Base-by-base conservation (phyloP, 192 early-diverging fungal genomes). In the Bifiguratus adelaidae region DNA sequence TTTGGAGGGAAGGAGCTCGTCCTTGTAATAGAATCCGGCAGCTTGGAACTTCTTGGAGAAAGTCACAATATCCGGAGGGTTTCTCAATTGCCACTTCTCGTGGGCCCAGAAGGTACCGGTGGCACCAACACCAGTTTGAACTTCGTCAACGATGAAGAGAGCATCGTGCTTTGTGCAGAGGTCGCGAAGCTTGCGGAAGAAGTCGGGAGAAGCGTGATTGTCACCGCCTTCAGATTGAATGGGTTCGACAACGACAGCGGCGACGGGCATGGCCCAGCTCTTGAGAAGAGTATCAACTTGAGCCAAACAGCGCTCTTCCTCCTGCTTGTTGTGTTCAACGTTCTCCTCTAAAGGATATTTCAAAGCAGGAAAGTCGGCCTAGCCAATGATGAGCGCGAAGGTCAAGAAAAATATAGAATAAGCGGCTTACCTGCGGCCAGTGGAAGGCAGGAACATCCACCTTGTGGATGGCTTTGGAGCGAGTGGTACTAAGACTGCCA, bases 41-140 rank as follows among this genome's bases (percentile, higher is more conserved):
- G 79, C 75, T 57, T 83, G 83, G 67, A 86, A 81, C 36, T 86
- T 86, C 55, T 86, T 86, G 18, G 79, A 81, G 38, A 86, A 86
- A 0, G 83, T 86, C 7, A 86, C 83, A 53, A 83, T 78, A 47
- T 86, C 83, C 7, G 83, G 83, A 41, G 81, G 70, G 20, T 58
- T 66, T 22, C 63, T 63, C 40, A 86, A 56, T 5, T 57, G 50
- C 83, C 83, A 86, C n/a, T 74, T 68, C 48, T 81, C 79, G 55
- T 86, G 83, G 2, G 81, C 83, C 83, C 83, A 86, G 55, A 86
- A 86, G 2, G 70, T 63, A 35, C 83, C 83, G 0, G 83, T 80
- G 16, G 79, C 74, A 7, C 75, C 83, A 19, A 81, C 81, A 45
- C 83, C 83, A 1, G 83, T 86, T 49, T 86, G 83, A 30, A 86